Base-by-base conservation (phyloP, 2,329 filamentous ascomycete genomes). In the Acrodontium crateriforme region DNA sequence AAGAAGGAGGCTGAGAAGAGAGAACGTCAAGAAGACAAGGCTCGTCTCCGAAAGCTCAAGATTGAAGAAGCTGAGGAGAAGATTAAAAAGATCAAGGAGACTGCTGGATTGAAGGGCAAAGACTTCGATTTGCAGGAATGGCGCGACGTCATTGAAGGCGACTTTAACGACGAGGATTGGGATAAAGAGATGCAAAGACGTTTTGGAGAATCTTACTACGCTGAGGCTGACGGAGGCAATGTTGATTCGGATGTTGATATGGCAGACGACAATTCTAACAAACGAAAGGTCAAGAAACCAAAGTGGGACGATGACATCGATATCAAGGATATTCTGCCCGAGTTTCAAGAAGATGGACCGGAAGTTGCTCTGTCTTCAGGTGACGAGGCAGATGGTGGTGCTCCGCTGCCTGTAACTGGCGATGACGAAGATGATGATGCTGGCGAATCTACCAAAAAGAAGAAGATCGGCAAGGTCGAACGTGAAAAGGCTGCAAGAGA, bases 261-360 rank as follows among this genome's bases (percentile, higher is more conserved):
- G 11, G 36, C 35, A 25, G 32, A 49, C 27, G 42, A 35, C 13
- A 49, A 48, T 30, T 54, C 49, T 29, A 74, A 71, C 51, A n/a
- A 70, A 48, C 73, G 71, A 40, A 75, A 67, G 47, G 65, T 65
- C 38, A 83, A 81, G 65, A 92, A 92, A 59, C 83, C 82, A 7
- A 80, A 74, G 37, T 98, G 87, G 78, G 82, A 94, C 45, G 84
- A 95, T 47, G 89, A 98, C 50, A 94, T 98, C 44, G 85, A 95
- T 50, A 95, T 98, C 59, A 83, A 79, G 36, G 87, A 93, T 52
- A 67, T 94, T 27, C 62, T 93, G 16, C 84, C 83, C 2, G 82
- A 92, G 36, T 93, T 91, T 48, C 72, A 81, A 12, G 79, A 82
- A 15, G 70, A 71, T 5, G 46, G 63, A 27, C 68, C 71, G 12